Base-by-base conservation (phyloP, 148 eudicot genomes). In the Tetragonia tetragonoides region DNA sequence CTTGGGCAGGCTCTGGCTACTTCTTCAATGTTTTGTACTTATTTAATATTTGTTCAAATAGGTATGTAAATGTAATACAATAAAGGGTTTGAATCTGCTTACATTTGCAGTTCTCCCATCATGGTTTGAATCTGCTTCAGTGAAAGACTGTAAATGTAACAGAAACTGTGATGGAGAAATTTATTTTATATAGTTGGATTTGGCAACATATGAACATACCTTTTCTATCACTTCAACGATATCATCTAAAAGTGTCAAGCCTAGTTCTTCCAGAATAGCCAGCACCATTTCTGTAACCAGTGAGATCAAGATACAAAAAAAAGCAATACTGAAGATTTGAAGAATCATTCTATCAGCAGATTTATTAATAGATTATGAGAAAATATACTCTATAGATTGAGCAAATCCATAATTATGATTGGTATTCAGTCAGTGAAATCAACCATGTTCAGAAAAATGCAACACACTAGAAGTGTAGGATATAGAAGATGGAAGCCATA, bases 211-310 rank as follows among this genome's bases (percentile, higher is more conserved):
- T 5, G 68, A 21, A 49, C 51, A 40, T 40, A 81, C 80, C 77
- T 77, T 77, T 42, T 77, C 84, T 47, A 81, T 5, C n/a, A 81
- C 68, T 81, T 81, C 80, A 47, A 81, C 68, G 17, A 64, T 10
- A 15, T 77, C 77, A 34, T 73, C 80, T 65, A 74, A 15, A 47
- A 81, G 80, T 18, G 17, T 40, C 67, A 77, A 24, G 40, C 46
- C 21, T 28, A 40, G 66, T 47, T 72, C 80, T 39, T 72, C 72
- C 15, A 72, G 54, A n/a, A 64, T 70, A 47, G 80, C 83, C 76
- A 76, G 15, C 15, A 81, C 53, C 83, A 81, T 81, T 46, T 76
- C 66, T 72, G 76, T 81, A 53, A 81, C 46, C 84, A 77, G 37
- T 42, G 60, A 11, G n/a, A 47, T 11, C 2, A 53, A 53, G n/a